A percentile compares a stretch with the other conserved stretches of the same genome.
These are phyloP conservation scores for Nakataea oryzae DNA, from an alignment of 2,329 filamentous ascomycete species.

Conservation along the genomic window DNA sequence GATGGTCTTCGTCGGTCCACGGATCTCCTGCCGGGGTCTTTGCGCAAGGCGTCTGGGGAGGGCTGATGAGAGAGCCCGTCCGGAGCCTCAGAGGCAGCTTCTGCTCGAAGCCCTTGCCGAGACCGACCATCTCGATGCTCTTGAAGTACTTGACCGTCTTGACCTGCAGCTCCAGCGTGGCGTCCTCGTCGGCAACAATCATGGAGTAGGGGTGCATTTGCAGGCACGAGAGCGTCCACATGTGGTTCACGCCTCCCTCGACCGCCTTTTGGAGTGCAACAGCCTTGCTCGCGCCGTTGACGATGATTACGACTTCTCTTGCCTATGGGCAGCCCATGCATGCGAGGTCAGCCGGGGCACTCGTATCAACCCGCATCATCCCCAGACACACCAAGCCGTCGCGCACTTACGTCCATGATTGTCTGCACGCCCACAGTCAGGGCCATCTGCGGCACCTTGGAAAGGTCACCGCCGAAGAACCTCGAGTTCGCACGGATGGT, in stretches of 20 bases:
- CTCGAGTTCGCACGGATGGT: conserved; percentile 78
- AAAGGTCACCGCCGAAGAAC: conserved; percentile 69
- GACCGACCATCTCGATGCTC: not conserved
- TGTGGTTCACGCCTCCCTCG: conserved; percentile 76
- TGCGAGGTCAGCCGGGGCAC: too few relatives aligned
- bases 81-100: too few relatives aligned
- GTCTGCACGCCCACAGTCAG: conserved; percentile 79
- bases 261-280: conserved; percentile 70
- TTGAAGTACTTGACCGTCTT: conserved; percentile 45
- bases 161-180: conserved; percentile 61
- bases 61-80: too few relatives aligned
- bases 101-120: too few relatives aligned
- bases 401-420: conserved; percentile 69
- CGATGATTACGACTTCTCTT: conserved; percentile 72
- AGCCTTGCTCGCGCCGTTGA: conserved; percentile 72
- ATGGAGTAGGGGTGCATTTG: conserved; percentile 74
- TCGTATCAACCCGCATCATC: too few relatives aligned
- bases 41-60: too few relatives aligned
- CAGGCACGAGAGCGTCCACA: conserved; percentile 78
- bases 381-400: too few relatives aligned
- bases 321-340: conserved; percentile 17
- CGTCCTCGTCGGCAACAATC: conserved; percentile 76
- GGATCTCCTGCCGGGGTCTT: too few relatives aligned
- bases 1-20: too few relatives aligned
- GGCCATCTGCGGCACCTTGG: conserved; percentile 69